Conservation (phyloP, 371 early-diverging fungal species). For the Mucor saturninus region DNA sequence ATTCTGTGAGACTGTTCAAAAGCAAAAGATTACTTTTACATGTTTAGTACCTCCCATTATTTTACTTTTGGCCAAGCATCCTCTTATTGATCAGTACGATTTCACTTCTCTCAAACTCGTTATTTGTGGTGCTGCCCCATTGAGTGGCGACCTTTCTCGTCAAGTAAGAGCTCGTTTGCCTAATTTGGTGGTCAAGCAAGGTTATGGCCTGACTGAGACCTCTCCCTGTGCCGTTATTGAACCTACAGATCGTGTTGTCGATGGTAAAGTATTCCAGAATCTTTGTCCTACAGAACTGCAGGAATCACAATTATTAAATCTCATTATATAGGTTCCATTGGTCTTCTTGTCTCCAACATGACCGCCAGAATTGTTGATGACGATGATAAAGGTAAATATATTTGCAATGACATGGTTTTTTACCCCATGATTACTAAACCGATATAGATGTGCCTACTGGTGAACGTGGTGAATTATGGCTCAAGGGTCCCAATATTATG, state of each 20-base stretch:
- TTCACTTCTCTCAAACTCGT: conserved; percentile 62
- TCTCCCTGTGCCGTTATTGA: conserved; percentile 27
- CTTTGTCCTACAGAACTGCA: neutral
- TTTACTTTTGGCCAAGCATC: conserved; percentile 66
- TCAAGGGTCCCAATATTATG: conserved; percentile 87
- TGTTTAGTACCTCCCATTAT: conserved; percentile 84
- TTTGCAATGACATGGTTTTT: neutral
- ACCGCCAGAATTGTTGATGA: conserved; percentile 72
- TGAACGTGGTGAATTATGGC: conserved; percentile 75
- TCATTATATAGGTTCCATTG: conserved; percentile 64
- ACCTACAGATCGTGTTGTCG: conserved; percentile 17
- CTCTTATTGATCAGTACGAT: conserved; percentile 72
- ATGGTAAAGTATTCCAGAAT: conserved; percentile 10
- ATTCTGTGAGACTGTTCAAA: conserved; percentile 63
- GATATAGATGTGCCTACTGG: conserved; percentile 56
- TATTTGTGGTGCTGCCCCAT: conserved; percentile 86
- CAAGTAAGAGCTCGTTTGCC: conserved; percentile 53
- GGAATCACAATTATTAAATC: neutral
- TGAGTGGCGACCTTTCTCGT: conserved; percentile 60
- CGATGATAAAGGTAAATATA: conserved; percentile 50
- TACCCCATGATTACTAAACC: neutral
- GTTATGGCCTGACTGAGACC: conserved; percentile 35
- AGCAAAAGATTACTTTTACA: conserved; percentile 60
- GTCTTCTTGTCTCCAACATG: conserved; percentile 69
- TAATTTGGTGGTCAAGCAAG: conserved; percentile 37